A percentile compares a stretch with the other conserved stretches of the same genome.
phyloP scores from a whole-genome alignment of 495 filamentous ascomycete genomes.

The Aspergillus kassunensis region DNA sequence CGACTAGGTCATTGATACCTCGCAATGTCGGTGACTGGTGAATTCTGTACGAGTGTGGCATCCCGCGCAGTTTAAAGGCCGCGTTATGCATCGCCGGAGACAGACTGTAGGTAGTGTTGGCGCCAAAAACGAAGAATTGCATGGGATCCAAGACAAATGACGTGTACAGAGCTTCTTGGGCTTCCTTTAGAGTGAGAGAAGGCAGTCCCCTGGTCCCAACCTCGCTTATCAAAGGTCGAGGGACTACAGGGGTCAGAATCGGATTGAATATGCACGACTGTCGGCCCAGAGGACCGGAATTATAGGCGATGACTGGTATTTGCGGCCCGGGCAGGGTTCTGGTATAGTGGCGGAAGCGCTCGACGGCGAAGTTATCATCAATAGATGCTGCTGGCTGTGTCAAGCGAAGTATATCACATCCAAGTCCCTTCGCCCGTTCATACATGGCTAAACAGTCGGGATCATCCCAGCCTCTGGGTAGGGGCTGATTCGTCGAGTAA shows the following conservation, averaged over 20 bases:
- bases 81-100: conserved; percentile 63
- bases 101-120: conserved; percentile 42
- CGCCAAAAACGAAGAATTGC: conserved; percentile 43
- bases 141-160: conserved; percentile 53
- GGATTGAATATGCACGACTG: conserved; percentile 61
- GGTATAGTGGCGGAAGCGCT: conserved; percentile 34
- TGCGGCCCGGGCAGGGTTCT: conserved; percentile 23
- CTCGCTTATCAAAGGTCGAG: conserved; percentile 25
- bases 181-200: conserved; percentile 41
- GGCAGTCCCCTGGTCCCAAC: conserved; percentile 22
- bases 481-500: conserved; percentile 44
- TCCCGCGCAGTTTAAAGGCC: conserved; percentile 63
- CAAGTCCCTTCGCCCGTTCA: conserved; percentile 39
- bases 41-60: conserved; percentile 67
- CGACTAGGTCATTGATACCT: conserved; percentile 59
- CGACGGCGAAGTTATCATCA: conserved; percentile 42
- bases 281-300: conserved; percentile 62
- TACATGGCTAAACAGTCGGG: conserved; percentile 32
- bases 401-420: conserved; percentile 49
- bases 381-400: conserved; percentile 37
- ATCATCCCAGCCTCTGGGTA: conserved; percentile 42
- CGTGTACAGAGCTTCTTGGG: conserved; percentile 46
- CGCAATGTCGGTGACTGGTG: conserved; percentile 64
- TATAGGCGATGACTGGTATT: conserved; percentile 64
- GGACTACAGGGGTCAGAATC: conserved; percentile 59